Base-by-base conservation (phyloP, 192 early-diverging fungal genomes). In the Chytriomyces hyalinus region DNA sequence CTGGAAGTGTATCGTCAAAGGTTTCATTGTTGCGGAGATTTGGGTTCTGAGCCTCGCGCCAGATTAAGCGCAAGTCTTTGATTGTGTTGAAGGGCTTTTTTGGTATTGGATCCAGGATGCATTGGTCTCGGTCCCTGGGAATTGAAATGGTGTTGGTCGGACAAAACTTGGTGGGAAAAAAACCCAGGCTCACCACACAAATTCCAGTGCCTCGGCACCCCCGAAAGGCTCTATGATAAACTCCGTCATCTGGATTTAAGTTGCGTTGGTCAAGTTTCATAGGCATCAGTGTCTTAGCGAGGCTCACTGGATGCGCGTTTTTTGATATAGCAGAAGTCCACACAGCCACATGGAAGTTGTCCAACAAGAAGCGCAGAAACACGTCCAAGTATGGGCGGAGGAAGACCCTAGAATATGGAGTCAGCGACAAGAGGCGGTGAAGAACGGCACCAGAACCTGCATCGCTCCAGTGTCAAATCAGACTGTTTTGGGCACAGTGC, bases 321-420 rank as follows among this genome's bases (percentile, higher is more conserved):
- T 75, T 78, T 28, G 74, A 63, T 20, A 46, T 75, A 7, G 85
- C 85, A 6, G 80, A 82, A 3, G 85, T 86, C 85, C 85, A 86
- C 4, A 75, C 82, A 22, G 75, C 81, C 15, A 86, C 81, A 44
- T 73, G 62, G 59, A 73, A 86, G 43, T 81, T 49, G 9, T 67
- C 49, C 59, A 84, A 78, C 13, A 86, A 61, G 6, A 74, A 51
- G n/a, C 70, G 46, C 26, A 86, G 26, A 60, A 86, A 84, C 10
- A 75, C 49, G 63, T 86, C 83, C 45, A 86, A 53, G 62, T 82
- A 84, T 49, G 85, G 85, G 2, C 85, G 80, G n/a, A 77, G 66
- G 63, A 66, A 84, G 49, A 66, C 49, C 26, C 81, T 83, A 24
- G 36, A 36, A 36, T 36, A 36, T 0, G 36, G 36, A 36, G 36